Base-by-base conservation (phyloP, 352 stramenopile species). In the Globisporangium parvum region DNA sequence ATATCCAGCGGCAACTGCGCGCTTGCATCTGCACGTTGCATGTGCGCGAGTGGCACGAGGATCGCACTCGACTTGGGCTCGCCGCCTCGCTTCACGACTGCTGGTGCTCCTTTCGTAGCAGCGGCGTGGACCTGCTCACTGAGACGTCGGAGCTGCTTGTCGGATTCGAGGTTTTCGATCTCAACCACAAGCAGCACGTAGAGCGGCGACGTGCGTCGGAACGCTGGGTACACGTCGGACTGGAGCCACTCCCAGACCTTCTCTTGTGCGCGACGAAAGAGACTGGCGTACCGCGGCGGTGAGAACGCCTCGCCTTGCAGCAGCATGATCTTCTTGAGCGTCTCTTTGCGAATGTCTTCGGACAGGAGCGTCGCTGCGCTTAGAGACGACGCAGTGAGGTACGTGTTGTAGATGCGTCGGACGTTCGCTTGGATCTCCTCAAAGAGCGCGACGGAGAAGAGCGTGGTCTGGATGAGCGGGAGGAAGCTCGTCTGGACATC, bases 281-380 rank as follows among this genome's bases (percentile, higher is more conserved):
- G 63, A 41, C 60, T 78, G 6, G 79, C 81, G 35, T 89, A 91
- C 21, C 78, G 63, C 4, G 77, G 73, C 3, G 81, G 77, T 2
- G 81, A 88, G 55, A 91, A 91, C 17, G 81, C 75, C 53, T 91
- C 81, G 28, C 77, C 75, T 57, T 91, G 81, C 24, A 89, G 67
- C 53, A 71, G 63, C 63, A 91, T 71, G 46, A 91, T 88, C 47
- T 70, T 66, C 53, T 85, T 71, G 55, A 91, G 60, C 23, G 75
- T 85, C 23, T 75, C 78, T 21, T 73, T 85, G 39, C 79, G 70
- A 40, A 87, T 63, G 14, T 66, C 55, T 35, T 86, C 78, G 6
- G 77, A 63, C 17, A 91, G 58, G 20, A 69, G 41, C 11, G 63
- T 73, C 11, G 77, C 78, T 8, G 57, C 46, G 14, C 61, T 67